Evolutionary conservation across 306 rosid genomes (phyloP).

Genomic region (Cucurbita maxima): DNA sequence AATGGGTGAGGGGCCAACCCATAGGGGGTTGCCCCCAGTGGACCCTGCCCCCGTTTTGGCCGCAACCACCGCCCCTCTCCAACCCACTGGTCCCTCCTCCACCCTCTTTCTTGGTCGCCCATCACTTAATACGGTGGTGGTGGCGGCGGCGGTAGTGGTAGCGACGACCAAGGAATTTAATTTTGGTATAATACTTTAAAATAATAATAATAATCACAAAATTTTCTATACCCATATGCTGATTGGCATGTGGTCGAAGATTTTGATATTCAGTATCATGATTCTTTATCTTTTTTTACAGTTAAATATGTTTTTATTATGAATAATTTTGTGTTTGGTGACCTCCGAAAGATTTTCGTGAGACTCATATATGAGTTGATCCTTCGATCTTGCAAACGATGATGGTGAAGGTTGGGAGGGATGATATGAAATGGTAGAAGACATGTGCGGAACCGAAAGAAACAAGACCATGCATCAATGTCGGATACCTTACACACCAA

Average conservation of each 20-base stretch:
- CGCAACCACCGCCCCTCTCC: slow-evolving; percentile 27
- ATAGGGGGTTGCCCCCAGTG: slow-evolving; percentile 25
- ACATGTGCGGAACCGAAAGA: slow-evolving; percentile 5
- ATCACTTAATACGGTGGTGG: neutral
- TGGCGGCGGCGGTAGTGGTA: no score
- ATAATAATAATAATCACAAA: no score
- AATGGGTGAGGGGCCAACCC: slow-evolving; percentile 27
- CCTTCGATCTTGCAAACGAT: neutral
- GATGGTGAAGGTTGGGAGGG: slow-evolving; percentile 2
- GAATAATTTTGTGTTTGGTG: no score
- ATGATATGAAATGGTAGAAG: neutral
- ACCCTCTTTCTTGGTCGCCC: neutral
- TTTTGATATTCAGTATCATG: no score
- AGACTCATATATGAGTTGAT: no score
- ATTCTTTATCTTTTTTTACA: no score
- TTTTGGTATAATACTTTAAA: no score
- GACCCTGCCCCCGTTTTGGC: slow-evolving; percentile 17
- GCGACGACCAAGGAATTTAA: no score
- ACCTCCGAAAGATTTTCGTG: no score
- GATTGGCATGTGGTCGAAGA: no score
- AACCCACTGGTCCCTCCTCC: slow-evolving; percentile 16
- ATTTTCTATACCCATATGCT: no score
- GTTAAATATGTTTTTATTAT: no score
- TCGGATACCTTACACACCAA: slow-evolving; percentile 22
- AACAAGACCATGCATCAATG: slow-evolving; percentile 19